Base-by-base conservation (phyloP, 108 stramenopile species). In the Skeletonema menzelii region DNA sequence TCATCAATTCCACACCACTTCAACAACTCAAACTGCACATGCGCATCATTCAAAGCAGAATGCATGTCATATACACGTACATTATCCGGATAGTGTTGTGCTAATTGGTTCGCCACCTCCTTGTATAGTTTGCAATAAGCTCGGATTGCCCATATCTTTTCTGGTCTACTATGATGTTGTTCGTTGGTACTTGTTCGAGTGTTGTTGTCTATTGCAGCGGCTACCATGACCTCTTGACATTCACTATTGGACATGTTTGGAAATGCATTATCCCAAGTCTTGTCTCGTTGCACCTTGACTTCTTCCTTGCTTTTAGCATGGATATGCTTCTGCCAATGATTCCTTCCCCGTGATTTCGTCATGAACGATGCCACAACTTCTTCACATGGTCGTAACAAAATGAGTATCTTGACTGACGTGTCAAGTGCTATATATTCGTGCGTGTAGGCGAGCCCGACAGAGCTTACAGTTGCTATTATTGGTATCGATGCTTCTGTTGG, bases 261-360 rank as follows among this genome's bases (percentile, higher is more conserved):
- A 56, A 63, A 63, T 22, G 62, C 62, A 5, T 15, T 49, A 56
- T 63, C 62, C 62, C 62, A 63, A 12, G 62, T 63, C 62, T 63
- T 63, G 15, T 63, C 62, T 19, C 22, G 62, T 26, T 63, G 62
- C 11, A 63, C 53, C 49, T 26, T 55, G 49, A 56, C 53, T 22
- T 8, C 5, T 56, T 40, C 11, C 2, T 5, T 40, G 15, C 8
- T 40, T 13, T 1, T 4, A 15, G 14, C 12, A 15, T 40, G 2
- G 40, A 4, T 20, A 14, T 17, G 44, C 20, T 56, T n/a, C 11
- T 63, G 62, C 62, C 62, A 63, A 26, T 63, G 62, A 55, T 63
- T 63, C 13, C 62, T 63, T 20, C 62, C 62, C 1, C 19, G n/a
- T 56, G 62, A 63, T 56, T 63, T 63, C 49, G 19, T 63, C 22